These are phyloP conservation scores for Coprinellus micaceus DNA, from an alignment of 768 basidiomycete genomes.

Conservation along the genomic window DNA sequence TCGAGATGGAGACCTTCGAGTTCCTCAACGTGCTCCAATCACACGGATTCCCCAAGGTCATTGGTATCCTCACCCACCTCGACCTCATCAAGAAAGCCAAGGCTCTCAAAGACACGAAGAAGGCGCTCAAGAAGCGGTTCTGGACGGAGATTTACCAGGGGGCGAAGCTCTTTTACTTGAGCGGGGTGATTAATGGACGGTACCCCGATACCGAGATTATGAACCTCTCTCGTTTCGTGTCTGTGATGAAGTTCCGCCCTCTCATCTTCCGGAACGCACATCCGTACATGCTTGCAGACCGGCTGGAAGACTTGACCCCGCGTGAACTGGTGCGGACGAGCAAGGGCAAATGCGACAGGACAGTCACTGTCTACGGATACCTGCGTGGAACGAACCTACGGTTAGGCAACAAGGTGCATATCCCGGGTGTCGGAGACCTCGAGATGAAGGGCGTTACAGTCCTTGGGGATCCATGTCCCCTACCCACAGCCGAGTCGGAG, in stretches of 20 bases:
- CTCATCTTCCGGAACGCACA: constrained; percentile 94
- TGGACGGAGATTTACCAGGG: constrained; percentile 99
- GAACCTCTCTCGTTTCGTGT: constrained; percentile 93
- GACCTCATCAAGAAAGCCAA: constrained; percentile 94
- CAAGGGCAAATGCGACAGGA: constrained; percentile 91
- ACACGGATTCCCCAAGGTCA: constrained; percentile 98
- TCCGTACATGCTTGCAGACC: constrained; percentile 91
- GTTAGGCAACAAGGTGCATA: constrained; percentile 75
- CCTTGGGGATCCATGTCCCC: constrained; percentile 92
- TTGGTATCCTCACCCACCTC: constrained; percentile 92
- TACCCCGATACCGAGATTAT: constrained; percentile 96
- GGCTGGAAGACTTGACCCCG: constrained; percentile 91
- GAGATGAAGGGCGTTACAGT: constrained; percentile 67
- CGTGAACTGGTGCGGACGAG: constrained; percentile 74
- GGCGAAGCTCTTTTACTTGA: constrained; percentile 96
- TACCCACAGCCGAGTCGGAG: constrained; percentile 89
- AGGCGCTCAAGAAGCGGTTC: constrained; percentile 93
- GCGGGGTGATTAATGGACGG: constrained; percentile 93
- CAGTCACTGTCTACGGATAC: constrained; percentile 91
- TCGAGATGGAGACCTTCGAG: constrained; percentile 99
- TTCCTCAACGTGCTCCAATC: constrained; percentile 96
- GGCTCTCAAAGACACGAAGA: constrained; percentile 86
- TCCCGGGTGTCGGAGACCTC: constrained; percentile 93
- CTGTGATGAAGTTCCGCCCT: constrained; percentile 98
- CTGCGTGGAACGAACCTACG: constrained; percentile 86